Evolutionary conservation across 2,329 filamentous ascomycete genomes (phyloP), one percentile per base, ranked within the genome.

Genomic region (Onygena corvina): DNA sequence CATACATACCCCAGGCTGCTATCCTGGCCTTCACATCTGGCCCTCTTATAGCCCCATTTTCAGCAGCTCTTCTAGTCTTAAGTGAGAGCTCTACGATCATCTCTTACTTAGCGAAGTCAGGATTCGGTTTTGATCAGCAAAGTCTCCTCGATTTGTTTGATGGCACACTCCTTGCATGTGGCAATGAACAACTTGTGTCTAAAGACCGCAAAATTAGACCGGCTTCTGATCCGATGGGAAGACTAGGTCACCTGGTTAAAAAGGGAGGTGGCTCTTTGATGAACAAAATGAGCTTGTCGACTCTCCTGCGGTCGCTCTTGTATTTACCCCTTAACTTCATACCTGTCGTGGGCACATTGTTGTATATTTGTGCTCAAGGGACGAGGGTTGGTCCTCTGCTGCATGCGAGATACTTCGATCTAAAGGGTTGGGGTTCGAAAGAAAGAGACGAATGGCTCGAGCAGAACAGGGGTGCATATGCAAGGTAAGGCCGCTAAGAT

Each of bases 291-390:
- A 70, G 71, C 0, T 71, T 74, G 1, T 66, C 67, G 58, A 80
- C 82, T 5, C 66, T 94, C 38, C 69, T 94, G 33, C 75, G 86
- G 35, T 90, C 90, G 59, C 62, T 94, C 54, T 77, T 95, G 69
- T 92, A 93, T 63, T 73, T 94, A 35, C 89, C 90, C 8, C 74
- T 96, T 53, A 96, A 95, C 70, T 88, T 94, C 62, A 88, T 96
- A 47, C 90, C 90, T 0, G 76, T 95, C 0, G 78, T 94, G 14
- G 90, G 90, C 4, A 94, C 89, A 0, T 70, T 81, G 5, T 70
- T 88, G 3, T 96, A 94, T 65, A 76, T 95, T 29, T 64, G 84
- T 23, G 63, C 93, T 12, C 87, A 94, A 65, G 84, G 83, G 65
- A 66, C 65, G 58, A 71, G 70, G 51, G 63, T 69, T 21, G 79